Evolutionary conservation across 345 rosid genomes (phyloP), one percentile per base, ranked within the genome.

Genomic region (sweet orange (Citrus sinensis)): DNA sequence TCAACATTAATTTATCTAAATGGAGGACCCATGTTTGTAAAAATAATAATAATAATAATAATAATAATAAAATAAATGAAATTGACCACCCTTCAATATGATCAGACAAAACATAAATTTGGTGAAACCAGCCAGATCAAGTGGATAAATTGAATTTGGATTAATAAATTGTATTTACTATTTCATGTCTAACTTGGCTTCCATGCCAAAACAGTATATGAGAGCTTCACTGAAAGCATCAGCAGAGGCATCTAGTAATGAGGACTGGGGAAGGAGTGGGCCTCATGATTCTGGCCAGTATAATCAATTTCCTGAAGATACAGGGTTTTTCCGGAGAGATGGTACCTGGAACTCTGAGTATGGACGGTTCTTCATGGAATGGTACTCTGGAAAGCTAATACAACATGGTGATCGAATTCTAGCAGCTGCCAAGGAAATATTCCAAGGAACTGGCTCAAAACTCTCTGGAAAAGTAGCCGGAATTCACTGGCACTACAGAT

Each of bases 401-500:
- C 88, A 92, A 39, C 98, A 94, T 34, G 99, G 97, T 51, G 93
- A 94, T 77, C 80, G 69, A 75, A 90, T 94, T 85, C 87, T 94
- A 71, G 83, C 90, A 79, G 90, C 95, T 27, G 98, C 97, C 5
- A 84, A 85, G 75, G 90, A 91, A 56, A 80, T 89, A 67, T 96
- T 88, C 68, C 93, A 89, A 79, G 93, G 95, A 82, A 87, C 84
- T 6, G 90, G 92, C 75, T 89, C 86, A 61, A 88, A 85, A 84
- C 82, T 96, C 42, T 96, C 98, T 0, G 98, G 93, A 37, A 94
- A 93, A 80, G 87, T 96, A 73, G 99, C 97, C 1, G 94, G 99
- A n/a, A 94, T 96, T 77, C 99, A 94, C 84, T 96, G 98, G 99
- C 98, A 94, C 72, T 89, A 96, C 88, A 82, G 83, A 89, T 89